Conservation (phyloP, 1,284 basidiomycete genomes). For the Blastosporella zonata region DNA sequence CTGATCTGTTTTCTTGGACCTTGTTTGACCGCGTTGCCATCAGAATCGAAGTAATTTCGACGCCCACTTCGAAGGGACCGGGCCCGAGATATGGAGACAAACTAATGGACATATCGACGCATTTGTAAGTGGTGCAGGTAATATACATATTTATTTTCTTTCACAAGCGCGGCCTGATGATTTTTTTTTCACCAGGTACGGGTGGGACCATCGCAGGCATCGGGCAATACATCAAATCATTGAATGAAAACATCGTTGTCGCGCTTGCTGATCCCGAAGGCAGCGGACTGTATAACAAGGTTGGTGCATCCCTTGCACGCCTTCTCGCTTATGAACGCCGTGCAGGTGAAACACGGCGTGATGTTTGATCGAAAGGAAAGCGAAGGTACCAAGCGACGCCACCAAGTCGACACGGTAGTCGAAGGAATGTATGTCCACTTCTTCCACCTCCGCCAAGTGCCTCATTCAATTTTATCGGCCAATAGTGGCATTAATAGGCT, state of each 20-base stretch:
- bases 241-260: slow-evolving; percentile 63
- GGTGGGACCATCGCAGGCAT: slow-evolving; percentile 93
- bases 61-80: slow-evolving; percentile 89
- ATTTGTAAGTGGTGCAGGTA: slow-evolving; percentile 93
- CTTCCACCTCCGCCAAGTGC: not conserved
- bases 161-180: not conserved
- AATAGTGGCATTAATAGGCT: slow-evolving; percentile 85
- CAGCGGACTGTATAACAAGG: slow-evolving; percentile 94
- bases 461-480: slow-evolving; percentile 21
- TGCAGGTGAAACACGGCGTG: slow-evolving; percentile 84
- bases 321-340: slow-evolving; percentile 3
- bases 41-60: slow-evolving; percentile 88
- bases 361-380: slow-evolving; percentile 92
- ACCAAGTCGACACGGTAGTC: slow-evolving; percentile 92
- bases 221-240: slow-evolving; percentile 76
- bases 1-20: not conserved
- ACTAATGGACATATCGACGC: slow-evolving; percentile 81
- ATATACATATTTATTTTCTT: slow-evolving; percentile 2
- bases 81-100: slow-evolving; percentile 95
- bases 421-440: slow-evolving; percentile 71
- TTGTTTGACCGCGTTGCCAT: not conserved
- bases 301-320: slow-evolving; percentile 24
- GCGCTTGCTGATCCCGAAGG: slow-evolving; percentile 92
- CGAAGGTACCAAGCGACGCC: slow-evolving; percentile 92
- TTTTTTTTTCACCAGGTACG: slow-evolving; percentile 53